phyloP scores from a whole-genome alignment of 352 stramenopile species.

The Elongisporangium anandrum region DNA sequence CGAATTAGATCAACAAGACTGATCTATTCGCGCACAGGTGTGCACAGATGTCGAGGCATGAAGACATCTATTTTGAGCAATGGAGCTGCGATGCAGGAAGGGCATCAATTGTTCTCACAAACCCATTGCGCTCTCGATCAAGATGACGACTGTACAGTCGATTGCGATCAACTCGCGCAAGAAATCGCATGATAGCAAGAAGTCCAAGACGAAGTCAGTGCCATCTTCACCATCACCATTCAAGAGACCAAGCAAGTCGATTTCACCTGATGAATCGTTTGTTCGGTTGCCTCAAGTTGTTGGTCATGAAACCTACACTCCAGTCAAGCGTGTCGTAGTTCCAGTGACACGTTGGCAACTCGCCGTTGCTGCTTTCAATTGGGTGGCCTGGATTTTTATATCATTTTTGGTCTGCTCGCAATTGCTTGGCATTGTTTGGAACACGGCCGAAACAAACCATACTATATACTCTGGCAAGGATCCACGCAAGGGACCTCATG shows the following conservation, averaged over 20 bases:
- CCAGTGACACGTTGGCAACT: constrained; percentile 1
- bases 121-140: not conserved
- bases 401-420: constrained; percentile 3
- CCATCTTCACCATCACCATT: not conserved
- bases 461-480: not conserved
- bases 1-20: not conserved
- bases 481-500: not conserved
- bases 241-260: not conserved
- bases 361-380: constrained; percentile 4
- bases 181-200: not conserved
- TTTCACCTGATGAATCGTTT: not conserved
- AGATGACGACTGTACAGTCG: not conserved
- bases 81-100: not conserved
- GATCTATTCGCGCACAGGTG: not conserved
- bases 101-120: not conserved
- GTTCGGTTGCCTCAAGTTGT: not conserved
- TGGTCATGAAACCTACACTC: not conserved
- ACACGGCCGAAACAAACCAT: constrained; percentile 1
- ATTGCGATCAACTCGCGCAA: not conserved
- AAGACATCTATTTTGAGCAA: not conserved
- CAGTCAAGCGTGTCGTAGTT: not conserved
- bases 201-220: not conserved
- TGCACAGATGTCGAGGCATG: not conserved
- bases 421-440: constrained; percentile 4
- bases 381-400: constrained; percentile 6